A percentile compares a stretch with the other conserved stretches of the same genome.
Evolutionary conservation across 2,329 filamentous ascomycete genomes (phyloP).

Genomic region (Chaetomiaceae sp.): DNA sequence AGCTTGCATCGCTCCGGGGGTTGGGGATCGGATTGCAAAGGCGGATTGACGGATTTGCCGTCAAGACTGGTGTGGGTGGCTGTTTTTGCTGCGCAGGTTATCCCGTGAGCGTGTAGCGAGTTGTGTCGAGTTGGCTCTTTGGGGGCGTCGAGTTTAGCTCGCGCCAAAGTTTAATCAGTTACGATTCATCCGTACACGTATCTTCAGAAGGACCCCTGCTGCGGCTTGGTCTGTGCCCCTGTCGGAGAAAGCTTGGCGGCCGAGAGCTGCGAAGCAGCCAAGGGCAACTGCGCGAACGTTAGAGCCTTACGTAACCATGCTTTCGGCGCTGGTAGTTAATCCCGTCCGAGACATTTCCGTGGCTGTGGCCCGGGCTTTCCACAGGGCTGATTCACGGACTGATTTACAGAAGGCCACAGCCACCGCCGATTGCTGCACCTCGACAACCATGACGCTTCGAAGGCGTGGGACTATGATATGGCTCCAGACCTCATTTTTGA

Average conservation of each 20-base stretch:
- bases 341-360: slow-evolving; percentile 4
- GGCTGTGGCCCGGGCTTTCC: background rate
- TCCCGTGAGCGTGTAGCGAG: background rate
- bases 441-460: background rate
- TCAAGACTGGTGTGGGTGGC: background rate
- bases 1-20: slow-evolving; percentile 6
- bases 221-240: slow-evolving; percentile 12
- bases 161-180: slow-evolving; percentile 11
- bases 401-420: background rate
- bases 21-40: background rate
- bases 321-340: background rate
- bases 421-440: slow-evolving; percentile 4
- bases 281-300: too few relatives aligned
- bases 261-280: background rate
- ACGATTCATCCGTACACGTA: slow-evolving; percentile 23
- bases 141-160: slow-evolving; percentile 1
- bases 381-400: slow-evolving; percentile 4
- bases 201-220: slow-evolving; percentile 22
- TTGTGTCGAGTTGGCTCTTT: slow-evolving; percentile 1
- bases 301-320: slow-evolving; percentile 5
- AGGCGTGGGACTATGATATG: too few relatives aligned
- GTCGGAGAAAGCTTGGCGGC: slow-evolving; percentile 7
- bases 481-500: too few relatives aligned
- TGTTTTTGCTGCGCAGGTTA: background rate
- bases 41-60: background rate